These are phyloP conservation scores for Mrakia blollopis DNA, from an alignment of 768 basidiomycete genomes.

Conservation along the genomic window DNA sequence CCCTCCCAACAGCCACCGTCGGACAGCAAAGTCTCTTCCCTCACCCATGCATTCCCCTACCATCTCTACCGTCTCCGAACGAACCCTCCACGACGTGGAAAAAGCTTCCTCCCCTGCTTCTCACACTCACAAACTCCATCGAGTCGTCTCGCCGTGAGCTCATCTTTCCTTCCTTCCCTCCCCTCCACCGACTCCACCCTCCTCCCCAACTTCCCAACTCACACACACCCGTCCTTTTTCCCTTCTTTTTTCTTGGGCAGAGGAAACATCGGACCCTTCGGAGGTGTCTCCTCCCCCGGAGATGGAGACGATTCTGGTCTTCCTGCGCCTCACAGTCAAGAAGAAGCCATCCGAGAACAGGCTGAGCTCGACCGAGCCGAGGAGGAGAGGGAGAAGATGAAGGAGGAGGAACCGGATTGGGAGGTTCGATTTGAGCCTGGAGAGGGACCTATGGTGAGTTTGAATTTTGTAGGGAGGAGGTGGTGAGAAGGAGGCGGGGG, in stretches of 20 bases:
- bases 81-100: background rate
- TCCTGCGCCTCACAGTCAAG: background rate
- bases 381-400: background rate
- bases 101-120: background rate
- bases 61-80: background rate
- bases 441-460: slow-evolving; percentile 5
- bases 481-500: background rate
- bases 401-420: slow-evolving; percentile 6
- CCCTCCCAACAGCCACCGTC: background rate
- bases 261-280: background rate
- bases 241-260: background rate
- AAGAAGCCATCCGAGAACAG: background rate
- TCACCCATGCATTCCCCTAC: background rate
- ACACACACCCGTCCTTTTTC: background rate
- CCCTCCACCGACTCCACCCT: background rate
- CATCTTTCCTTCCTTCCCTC: background rate
- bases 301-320: background rate
- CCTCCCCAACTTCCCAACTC: background rate
- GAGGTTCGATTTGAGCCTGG: slow-evolving; percentile 14
- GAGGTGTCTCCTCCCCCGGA: background rate
- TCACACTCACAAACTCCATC: background rate
- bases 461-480: too few species aligned
- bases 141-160: background rate
- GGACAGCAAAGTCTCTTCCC: background rate
- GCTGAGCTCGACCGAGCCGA: background rate